phyloP scores from a whole-genome alignment of 441 rosid species.

The Gossypium schwendimanii region DNA sequence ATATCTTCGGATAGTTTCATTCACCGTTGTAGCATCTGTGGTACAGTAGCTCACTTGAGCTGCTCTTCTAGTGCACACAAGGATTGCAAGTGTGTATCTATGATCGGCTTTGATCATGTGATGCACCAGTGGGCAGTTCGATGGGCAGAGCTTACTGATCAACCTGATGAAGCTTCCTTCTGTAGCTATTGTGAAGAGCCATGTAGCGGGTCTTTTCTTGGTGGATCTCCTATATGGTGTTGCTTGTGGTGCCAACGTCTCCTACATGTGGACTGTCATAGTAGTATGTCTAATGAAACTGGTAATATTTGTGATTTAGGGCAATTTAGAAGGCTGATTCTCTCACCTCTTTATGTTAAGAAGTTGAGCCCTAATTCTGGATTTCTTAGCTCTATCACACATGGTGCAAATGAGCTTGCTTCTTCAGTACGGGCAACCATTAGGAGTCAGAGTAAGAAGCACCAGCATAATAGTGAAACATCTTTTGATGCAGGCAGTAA shows the following conservation, averaged over 20 bases:
- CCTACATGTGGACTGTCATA: constrained; percentile 88
- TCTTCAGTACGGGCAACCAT: constrained; percentile 88
- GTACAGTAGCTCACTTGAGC: constrained; percentile 69
- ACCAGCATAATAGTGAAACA: constrained; percentile 55
- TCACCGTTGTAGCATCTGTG: constrained; percentile 62
- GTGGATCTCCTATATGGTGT: constrained; percentile 96
- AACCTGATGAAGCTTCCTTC: constrained; percentile 63
- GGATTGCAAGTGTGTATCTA: constrained; percentile 85
- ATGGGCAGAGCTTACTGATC: constrained; percentile 84
- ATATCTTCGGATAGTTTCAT: constrained; percentile 49
- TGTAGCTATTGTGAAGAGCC: constrained; percentile 91
- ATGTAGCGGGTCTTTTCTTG: constrained; percentile 81
- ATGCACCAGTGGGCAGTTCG: constrained; percentile 90
- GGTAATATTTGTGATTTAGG: constrained; percentile 91
- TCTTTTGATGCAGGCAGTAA: constrained; percentile 47
- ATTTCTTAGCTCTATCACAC: constrained; percentile 81
- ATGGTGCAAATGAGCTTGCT: constrained; percentile 93
- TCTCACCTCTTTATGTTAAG: constrained; percentile 77
- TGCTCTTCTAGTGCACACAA: constrained; percentile 67
- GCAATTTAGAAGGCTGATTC: constrained; percentile 64
- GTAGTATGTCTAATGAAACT: constrained; percentile 58
- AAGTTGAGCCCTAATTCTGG: constrained; percentile 49
- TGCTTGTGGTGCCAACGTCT: constrained; percentile 98
- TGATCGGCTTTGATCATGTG: constrained; percentile 69
- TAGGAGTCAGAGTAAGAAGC: constrained; percentile 78